phyloP scores from a whole-genome alignment of 257 asterid genomes.

The Solanum gandarillasii region DNA sequence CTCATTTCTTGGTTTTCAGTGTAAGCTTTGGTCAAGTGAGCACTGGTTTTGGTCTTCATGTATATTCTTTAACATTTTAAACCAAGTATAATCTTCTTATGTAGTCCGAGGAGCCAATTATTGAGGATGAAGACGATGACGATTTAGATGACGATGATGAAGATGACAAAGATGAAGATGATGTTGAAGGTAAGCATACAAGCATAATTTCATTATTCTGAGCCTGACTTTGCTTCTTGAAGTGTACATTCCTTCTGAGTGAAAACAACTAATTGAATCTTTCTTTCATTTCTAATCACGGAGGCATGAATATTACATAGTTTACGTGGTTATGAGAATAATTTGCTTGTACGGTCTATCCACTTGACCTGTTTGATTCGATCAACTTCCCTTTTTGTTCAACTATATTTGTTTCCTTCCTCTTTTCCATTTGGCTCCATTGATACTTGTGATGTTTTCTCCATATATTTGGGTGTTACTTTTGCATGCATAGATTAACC shows the following conservation, averaged over 20 bases:
- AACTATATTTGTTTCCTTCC: neutral
- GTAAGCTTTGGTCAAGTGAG: neutral
- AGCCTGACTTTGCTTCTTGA: neutral
- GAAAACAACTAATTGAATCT: neutral
- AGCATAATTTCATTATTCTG: neutral
- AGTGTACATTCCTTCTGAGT: neutral
- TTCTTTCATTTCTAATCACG: neutral
- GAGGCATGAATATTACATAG: neutral
- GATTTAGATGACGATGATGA: constrained; percentile 39
- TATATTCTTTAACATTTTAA: neutral
- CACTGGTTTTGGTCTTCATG: neutral
- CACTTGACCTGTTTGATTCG: neutral
- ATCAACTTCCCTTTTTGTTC: neutral
- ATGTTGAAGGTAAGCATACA: constrained; percentile 32
- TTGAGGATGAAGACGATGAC: constrained; percentile 46
- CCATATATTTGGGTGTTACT: neutral
- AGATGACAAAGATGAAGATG: constrained; percentile 50
- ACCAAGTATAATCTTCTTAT: neutral
- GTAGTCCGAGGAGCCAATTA: constrained; percentile 40
- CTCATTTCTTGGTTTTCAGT: neutral
- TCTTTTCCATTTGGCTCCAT: neutral
- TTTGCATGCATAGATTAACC: neutral
- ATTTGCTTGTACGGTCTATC: neutral
- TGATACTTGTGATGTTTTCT: neutral
- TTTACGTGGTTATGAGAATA: neutral